Conservation (phyloP, 768 basidiomycete species). For the Heimioporus sp. region DNA sequence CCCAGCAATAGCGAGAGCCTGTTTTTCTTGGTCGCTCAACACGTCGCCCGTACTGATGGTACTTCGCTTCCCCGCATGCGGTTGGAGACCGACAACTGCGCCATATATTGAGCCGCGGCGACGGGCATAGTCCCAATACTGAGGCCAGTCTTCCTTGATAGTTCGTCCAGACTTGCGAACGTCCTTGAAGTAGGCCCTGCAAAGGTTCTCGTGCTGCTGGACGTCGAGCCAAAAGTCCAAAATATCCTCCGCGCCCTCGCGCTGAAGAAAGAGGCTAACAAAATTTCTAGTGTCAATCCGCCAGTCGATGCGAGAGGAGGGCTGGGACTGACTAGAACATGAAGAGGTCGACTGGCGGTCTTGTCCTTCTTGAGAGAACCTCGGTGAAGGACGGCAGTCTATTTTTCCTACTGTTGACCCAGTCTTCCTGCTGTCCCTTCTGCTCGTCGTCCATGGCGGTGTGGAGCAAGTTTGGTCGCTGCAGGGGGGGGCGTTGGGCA, state of each 20-base stretch:
- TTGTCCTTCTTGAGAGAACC: constrained; percentile 85
- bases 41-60: constrained; percentile 78
- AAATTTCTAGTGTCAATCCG: constrained; percentile 5
- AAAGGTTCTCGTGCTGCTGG: constrained; percentile 98
- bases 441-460: constrained; percentile 54
- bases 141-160: constrained; percentile 97
- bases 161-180: constrained; percentile 90
- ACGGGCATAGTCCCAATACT: constrained; percentile 94
- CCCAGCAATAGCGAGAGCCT: constrained; percentile 46
- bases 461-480: constrained; percentile 3
- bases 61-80: constrained; percentile 66
- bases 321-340: constrained; percentile 87
- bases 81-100: constrained; percentile 76
- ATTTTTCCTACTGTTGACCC: constrained; percentile 66
- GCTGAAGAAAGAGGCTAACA: constrained; percentile 86
- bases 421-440: constrained; percentile 61
- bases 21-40: constrained; percentile 68
- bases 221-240: constrained; percentile 99
- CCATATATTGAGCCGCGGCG: constrained; percentile 92
- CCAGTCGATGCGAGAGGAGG: not conserved
- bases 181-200: constrained; percentile 98
- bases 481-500: constrained; percentile 11
- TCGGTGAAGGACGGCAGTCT: constrained; percentile 87
- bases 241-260: constrained; percentile 94
- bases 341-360: constrained; percentile 96